These are phyloP conservation scores for Myrmaecium sp. DNA, from an alignment of 2,329 filamentous ascomycete genomes.

Conservation along the genomic window DNA sequence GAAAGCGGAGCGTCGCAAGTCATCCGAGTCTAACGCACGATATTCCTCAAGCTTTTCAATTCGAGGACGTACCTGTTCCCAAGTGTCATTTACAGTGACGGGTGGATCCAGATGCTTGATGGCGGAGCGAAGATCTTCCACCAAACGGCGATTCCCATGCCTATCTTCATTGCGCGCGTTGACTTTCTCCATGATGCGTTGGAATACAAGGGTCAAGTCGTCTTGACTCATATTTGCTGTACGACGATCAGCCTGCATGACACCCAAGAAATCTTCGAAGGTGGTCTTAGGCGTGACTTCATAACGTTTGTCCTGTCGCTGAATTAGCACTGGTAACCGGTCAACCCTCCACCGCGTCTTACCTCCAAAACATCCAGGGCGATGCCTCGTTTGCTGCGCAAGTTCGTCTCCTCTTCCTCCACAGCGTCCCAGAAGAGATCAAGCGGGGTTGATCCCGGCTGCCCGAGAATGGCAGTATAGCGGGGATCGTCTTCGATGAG, in stretches of 20 bases:
- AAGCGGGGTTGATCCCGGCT: constrained; percentile 67
- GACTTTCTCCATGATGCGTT: constrained; percentile 76
- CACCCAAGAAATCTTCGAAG: constrained; percentile 69
- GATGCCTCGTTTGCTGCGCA: constrained; percentile 65
- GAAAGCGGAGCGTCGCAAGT: constrained; percentile 67
- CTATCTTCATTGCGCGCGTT: constrained; percentile 68
- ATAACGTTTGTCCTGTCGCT: constrained; percentile 63
- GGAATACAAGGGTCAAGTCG: constrained; percentile 64
- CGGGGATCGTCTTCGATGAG: constrained; percentile 64
- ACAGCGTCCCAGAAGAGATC: constrained; percentile 93
- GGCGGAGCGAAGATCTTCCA: constrained; percentile 68
- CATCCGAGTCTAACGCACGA: constrained; percentile 65
- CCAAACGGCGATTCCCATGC: constrained; percentile 55
- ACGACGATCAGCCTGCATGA: constrained; percentile 73
- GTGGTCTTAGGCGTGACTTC: constrained; percentile 76
- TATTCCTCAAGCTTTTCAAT: constrained; percentile 74
- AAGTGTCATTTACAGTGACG: constrained; percentile 60
- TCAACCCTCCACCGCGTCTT: too few species aligned
- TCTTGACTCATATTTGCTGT: constrained; percentile 77
- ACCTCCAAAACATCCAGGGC: constrained; percentile 81
- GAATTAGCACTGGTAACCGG: constrained; percentile 5
- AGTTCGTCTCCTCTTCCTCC: constrained; percentile 80
- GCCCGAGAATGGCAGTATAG: constrained; percentile 69
- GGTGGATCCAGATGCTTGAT: constrained; percentile 87
- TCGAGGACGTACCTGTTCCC: constrained; percentile 70